Evolutionary conservation across 1,284 basidiomycete genomes (phyloP).

Genomic region (Microbotryum lychnidis-dioicae): DNA sequence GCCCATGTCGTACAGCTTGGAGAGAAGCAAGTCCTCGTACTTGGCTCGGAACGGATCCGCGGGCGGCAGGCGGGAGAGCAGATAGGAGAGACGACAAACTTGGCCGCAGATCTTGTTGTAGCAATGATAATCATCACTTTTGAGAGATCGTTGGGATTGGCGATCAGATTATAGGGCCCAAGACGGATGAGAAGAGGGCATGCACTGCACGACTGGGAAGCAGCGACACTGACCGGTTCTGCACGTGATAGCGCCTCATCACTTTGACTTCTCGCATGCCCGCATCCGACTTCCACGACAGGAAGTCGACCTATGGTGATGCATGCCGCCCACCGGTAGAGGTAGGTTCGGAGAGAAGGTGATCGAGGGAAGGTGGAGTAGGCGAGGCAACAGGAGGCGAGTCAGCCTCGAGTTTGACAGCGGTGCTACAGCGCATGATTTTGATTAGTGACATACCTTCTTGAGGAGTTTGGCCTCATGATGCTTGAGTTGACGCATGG

Average conservation of each 20-base stretch:
- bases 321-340: neutral
- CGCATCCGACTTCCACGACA: constrained; percentile 93
- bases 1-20: constrained; percentile 96
- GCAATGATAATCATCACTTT: constrained; percentile 85
- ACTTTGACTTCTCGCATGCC: constrained; percentile 86
- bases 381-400: neutral
- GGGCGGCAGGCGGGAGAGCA: constrained; percentile 76
- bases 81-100: constrained; percentile 75
- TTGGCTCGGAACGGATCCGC: constrained; percentile 80
- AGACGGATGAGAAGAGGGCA: neutral
- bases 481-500: constrained; percentile 79
- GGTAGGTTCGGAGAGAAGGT: constrained; percentile 1
- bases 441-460: constrained; percentile 75
- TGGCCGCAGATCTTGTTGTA: constrained; percentile 95
- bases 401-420: neutral
- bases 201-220: neutral
- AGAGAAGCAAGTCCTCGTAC: constrained; percentile 78
- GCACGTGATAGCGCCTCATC: constrained; percentile 91
- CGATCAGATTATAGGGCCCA: no score
- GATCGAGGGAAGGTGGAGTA: neutral
- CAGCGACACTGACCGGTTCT: constrained; percentile 50
- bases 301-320: constrained; percentile 35
- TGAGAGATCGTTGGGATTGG: neutral
- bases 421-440: neutral
- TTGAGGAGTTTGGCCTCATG: constrained; percentile 84